Base-by-base conservation (phyloP, 2,329 filamentous ascomycete species). In the Aspergillus sp. region DNA sequence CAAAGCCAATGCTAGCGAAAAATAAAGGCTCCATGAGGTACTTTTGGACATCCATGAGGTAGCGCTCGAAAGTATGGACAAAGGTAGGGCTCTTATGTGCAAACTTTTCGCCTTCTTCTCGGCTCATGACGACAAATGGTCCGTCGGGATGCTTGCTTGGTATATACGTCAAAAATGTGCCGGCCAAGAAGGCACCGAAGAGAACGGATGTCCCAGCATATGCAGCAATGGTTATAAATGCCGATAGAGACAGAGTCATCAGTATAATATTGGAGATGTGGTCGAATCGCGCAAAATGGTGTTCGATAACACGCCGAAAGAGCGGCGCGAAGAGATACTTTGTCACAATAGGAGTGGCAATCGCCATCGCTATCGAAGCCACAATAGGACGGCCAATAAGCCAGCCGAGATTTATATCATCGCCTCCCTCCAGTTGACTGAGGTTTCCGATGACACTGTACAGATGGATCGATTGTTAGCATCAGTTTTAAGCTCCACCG, bases 251-350 rank as follows among this genome's bases (percentile, higher is more conserved):
- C 2, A 73, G 52, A 3, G 62, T 64, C 72, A 77, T 76, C 12
- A 77, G 65, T 2, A 71, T 62, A 51, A 74, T 69, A 44, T 72
- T 72, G 4, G 69, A 71, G 41, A 72, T 55, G 24, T 72, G 70
- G 50, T 72, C 72, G 53, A 66, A 75, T 11, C 57, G 64, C 15
- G 68, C 71, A 56, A 75, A 74, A 37, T 63, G 60, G 21, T 68
- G 58, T 55, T 76, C 73, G 48, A 74, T 66, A 52, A 64, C 71
- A 17, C 60, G 66, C 7, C 73, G 70, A 65, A 72, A 72, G 15
- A 76, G 21, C 0, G 72, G 73, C 1, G 76, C 75, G 47, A 78
- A 73, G 1, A 75, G 44, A 60, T 70, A 78, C 57, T 71, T 75
- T 5, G 73, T 73, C 14, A 75, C 52, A 2, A 77, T 47, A 2